A percentile compares a stretch with the other conserved stretches of the same genome.
Conservation (phyloP, 2,329 filamentous ascomycete species). For the Aspergillus fumigatus region DNA sequence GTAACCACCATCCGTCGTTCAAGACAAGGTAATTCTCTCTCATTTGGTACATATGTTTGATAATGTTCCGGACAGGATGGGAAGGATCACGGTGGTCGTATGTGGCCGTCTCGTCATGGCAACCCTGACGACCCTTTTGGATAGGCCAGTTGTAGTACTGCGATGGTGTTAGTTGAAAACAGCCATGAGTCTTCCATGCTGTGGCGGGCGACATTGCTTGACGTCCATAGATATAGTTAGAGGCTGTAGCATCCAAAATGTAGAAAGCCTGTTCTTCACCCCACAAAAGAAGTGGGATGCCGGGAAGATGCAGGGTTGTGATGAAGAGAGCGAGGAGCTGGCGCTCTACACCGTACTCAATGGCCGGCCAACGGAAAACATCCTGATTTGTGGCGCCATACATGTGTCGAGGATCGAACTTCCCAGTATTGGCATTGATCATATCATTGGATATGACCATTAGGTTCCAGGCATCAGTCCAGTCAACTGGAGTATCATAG, state of each 20-base stretch:
- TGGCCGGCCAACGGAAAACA: constrained; percentile 60
- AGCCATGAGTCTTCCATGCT: constrained; percentile 63
- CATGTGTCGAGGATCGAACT: constrained; percentile 61
- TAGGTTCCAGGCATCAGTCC: constrained; percentile 52
- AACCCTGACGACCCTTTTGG: constrained; percentile 51
- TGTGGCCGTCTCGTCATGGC: constrained; percentile 53
- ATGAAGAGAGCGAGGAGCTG: constrained; percentile 57
- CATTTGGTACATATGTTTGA: constrained; percentile 60
- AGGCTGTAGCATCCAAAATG: constrained; percentile 58
- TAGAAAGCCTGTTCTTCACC: constrained; percentile 65
- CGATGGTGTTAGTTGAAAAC: constrained; percentile 53
- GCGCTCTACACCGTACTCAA: constrained; percentile 54
- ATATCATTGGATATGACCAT: constrained; percentile 58
- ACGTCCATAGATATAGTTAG: constrained; percentile 62
- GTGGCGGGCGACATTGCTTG: constrained; percentile 58
- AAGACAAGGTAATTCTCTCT: constrained; percentile 53
- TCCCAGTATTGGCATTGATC: constrained; percentile 56
- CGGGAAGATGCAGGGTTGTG: constrained; percentile 56
- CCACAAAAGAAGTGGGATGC: constrained; percentile 58
- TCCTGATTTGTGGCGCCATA: constrained; percentile 63
- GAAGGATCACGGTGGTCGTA: constrained; percentile 61
- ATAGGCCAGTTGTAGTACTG: constrained; percentile 58
- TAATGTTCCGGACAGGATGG: constrained; percentile 56
- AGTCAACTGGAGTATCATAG: constrained; percentile 53
- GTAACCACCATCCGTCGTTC: constrained; percentile 55